Evolutionary conservation across 768 basidiomycete species (phyloP).

Genomic region (Clathrus columnatus): DNA sequence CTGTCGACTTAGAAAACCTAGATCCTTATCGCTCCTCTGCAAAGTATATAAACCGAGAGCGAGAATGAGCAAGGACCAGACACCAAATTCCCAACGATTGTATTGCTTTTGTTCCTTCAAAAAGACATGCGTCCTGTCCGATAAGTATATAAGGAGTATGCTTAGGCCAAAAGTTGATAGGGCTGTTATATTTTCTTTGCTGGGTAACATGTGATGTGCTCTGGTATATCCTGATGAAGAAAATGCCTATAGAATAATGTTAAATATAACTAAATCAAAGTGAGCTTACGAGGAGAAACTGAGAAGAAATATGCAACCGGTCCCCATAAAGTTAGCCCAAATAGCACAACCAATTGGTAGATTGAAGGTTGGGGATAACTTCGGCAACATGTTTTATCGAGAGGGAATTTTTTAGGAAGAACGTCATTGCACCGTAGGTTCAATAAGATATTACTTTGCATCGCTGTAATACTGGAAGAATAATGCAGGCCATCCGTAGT

Average conservation of each 20-base stretch:
- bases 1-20: constrained; percentile 83
- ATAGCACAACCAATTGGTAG: constrained; percentile 46
- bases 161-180: constrained; percentile 57
- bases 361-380: constrained; percentile 59
- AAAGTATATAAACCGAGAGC: constrained; percentile 54
- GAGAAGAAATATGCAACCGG: constrained; percentile 33
- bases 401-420: constrained; percentile 51
- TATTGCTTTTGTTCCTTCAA: constrained; percentile 86
- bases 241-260: neutral
- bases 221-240: neutral
- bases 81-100: constrained; percentile 55
- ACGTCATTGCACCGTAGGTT: constrained; percentile 75
- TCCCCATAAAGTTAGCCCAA: constrained; percentile 38
- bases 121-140: constrained; percentile 84
- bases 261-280: neutral
- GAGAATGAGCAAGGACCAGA: constrained; percentile 47
- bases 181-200: constrained; percentile 33
- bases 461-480: constrained; percentile 46
- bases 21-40: constrained; percentile 67
- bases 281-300: neutral
- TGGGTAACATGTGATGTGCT: constrained; percentile 21
- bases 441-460: constrained; percentile 70
- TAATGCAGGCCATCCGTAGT: constrained; percentile 87
- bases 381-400: constrained; percentile 76
- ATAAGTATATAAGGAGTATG: constrained; percentile 60